Evolutionary conservation across 305 asterid species (phyloP), one percentile per base, ranked within the genome.

Genomic region (Euphrasia arctica): DNA sequence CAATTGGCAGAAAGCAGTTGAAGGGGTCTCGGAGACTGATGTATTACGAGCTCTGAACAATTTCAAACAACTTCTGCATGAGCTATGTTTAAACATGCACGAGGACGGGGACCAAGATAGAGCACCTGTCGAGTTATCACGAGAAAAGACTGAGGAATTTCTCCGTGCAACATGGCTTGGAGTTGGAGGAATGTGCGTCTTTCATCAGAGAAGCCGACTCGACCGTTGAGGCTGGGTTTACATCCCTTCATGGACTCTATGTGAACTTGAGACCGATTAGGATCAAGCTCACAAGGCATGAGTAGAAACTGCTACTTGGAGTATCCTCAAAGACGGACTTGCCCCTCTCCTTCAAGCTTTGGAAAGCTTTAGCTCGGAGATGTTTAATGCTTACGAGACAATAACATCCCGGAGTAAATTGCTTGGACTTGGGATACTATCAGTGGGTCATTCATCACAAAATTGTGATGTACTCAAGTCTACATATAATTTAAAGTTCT

Each of bases 371-470:
- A 60, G 47, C 11, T 27, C 9, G 56, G 62, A 52, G 25, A 68
- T 68, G 62, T 52, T 13, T 12, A 68, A 51, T 11, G 72, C 72
- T 60, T 52, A 32, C 54, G 55, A 68, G 56, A 61, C 51, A 22
- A 31, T 52, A 39, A 8, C 10, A 8, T 9, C 9, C 43, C 43
- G 10, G 9, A 39, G 43, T 39, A 10, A 39, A 18, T 18, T 18
- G 22, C 22, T 18, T 18, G 22, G 22, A 18, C 22, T 18, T 18
- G 22, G 22, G 22, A 18, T 18, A 18, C 22, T 18, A 18, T 18
- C 22, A 18, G 22, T 18, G 22, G 22, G 22, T 18, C 22, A 18
- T 18, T 18, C 22, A 18, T 18, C 22, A 18, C 22, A 18, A 18
- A 18, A 18, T 18, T 18, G 22, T 18, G 22, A 18, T 18, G 22